Evolutionary conservation across 1,284 basidiomycete species (phyloP).

Genomic region (Pseudozyma tsukubaensis): DNA sequence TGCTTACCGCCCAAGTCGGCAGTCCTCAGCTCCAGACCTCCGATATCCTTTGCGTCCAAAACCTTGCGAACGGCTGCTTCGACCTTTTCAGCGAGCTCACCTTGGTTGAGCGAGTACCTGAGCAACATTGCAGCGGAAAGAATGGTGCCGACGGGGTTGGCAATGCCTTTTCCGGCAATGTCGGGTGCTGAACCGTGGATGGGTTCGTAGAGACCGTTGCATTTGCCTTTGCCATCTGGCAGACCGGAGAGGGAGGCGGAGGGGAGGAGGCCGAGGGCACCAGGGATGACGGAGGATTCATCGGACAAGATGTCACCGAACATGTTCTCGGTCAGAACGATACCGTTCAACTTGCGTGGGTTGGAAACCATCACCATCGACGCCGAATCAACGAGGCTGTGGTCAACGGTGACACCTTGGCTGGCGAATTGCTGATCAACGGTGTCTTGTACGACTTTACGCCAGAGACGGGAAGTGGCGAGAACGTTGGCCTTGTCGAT

Average conservation of each 20-base stretch:
- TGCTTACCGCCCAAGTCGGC: slow-evolving; percentile 87
- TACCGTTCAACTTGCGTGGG: slow-evolving; percentile 93
- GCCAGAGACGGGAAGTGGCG: slow-evolving; percentile 93
- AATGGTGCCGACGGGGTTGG: slow-evolving; percentile 97
- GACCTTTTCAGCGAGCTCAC: slow-evolving; percentile 81
- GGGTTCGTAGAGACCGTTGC: slow-evolving; percentile 91
- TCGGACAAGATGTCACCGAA: slow-evolving; percentile 82
- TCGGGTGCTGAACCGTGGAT: slow-evolving; percentile 84
- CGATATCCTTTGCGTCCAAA: slow-evolving; percentile 78
- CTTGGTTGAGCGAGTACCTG: slow-evolving; percentile 88
- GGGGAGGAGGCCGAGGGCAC: slow-evolving; percentile 93
- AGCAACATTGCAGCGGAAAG: slow-evolving; percentile 94
- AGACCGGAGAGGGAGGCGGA: slow-evolving; percentile 94
- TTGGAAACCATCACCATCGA: slow-evolving; percentile 95
- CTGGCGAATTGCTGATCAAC: slow-evolving; percentile 60
- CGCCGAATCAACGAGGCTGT: slow-evolving; percentile 91
- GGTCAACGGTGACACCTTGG: slow-evolving; percentile 70
- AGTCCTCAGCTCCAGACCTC: slow-evolving; percentile 84
- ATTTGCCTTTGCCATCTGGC: slow-evolving; percentile 78
- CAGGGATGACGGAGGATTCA: slow-evolving; percentile 96
- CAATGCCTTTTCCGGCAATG: slow-evolving; percentile 92
- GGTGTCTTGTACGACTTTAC: slow-evolving; percentile 73
- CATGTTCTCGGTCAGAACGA: slow-evolving; percentile 71
- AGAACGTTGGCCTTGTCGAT: slow-evolving; percentile 99
- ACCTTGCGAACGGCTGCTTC: slow-evolving; percentile 89